Evolutionary conservation across 2,329 filamentous ascomycete genomes (phyloP).

Genomic region (Aspergillus neoniger): DNA sequence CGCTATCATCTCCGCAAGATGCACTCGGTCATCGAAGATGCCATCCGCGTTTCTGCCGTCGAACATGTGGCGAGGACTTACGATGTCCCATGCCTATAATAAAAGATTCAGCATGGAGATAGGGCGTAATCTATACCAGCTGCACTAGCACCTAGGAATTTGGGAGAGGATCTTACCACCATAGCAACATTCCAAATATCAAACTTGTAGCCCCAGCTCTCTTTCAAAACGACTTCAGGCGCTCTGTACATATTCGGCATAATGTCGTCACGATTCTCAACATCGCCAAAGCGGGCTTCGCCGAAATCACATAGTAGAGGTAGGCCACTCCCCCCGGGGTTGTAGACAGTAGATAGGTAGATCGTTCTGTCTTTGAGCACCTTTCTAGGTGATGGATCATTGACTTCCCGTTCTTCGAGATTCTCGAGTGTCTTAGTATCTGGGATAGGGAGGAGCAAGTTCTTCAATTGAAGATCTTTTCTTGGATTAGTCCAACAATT

Average conservation of each 20-base stretch:
- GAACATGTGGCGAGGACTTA: background rate
- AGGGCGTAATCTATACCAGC: background rate
- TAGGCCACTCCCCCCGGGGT: background rate
- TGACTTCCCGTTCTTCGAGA: background rate
- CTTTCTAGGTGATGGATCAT: background rate
- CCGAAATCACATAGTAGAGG: constrained; percentile 10
- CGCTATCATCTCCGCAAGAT: constrained; percentile 27
- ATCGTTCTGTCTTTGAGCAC: background rate
- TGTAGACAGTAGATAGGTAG: background rate
- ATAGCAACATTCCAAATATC: constrained; percentile 1
- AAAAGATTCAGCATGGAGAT: background rate
- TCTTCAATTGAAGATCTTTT: background rate
- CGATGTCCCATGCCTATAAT: background rate
- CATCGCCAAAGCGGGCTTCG: constrained; percentile 9
- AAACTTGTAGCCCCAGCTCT: background rate
- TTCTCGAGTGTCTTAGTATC: background rate
- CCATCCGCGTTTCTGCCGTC: constrained; percentile 18
- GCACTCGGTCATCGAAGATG: constrained; percentile 24
- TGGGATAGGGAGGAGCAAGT: background rate
- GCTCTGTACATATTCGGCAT: background rate
- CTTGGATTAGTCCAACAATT: background rate
- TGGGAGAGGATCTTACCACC: background rate
- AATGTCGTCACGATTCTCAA: constrained; percentile 22
- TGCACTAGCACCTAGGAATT: too few species aligned
- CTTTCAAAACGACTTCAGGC: background rate